These are phyloP conservation scores for Dendrobium huoshanense DNA, from an alignment of 106 monocot genomes.

Conservation along the genomic window DNA sequence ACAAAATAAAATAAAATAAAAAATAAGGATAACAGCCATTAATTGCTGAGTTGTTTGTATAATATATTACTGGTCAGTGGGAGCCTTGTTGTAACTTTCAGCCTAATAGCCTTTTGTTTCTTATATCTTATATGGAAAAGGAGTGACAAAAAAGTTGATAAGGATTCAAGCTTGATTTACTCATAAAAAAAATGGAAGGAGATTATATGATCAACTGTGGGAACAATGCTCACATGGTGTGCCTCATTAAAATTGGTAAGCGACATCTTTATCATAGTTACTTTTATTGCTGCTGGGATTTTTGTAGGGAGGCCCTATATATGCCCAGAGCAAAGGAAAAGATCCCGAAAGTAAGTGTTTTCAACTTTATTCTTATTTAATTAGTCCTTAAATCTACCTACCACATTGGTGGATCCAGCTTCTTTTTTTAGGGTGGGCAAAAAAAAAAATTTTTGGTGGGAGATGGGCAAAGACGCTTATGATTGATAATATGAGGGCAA, in stretches of 20 bases:
- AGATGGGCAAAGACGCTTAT: no score
- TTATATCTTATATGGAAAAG: background rate
- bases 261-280: background rate
- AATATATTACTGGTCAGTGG: no score
- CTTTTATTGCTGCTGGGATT: constrained; percentile 1
- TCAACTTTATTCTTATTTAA: background rate
- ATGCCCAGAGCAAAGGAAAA: background rate
- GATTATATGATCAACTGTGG: background rate
- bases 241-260: background rate
- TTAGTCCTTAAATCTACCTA: background rate
- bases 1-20: no score
- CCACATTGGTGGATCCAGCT: background rate
- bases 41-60: no score
- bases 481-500: no score
- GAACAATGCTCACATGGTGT: constrained; percentile 5
- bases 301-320: constrained; percentile 4
- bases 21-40: no score
- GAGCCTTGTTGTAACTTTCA: background rate
- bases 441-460: no score
- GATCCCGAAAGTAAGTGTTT: background rate
- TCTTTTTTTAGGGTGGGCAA: no score
- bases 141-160: background rate
- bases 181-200: background rate
- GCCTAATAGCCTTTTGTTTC: background rate
- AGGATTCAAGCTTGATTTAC: background rate